Evolutionary conservation across 352 stramenopile species (phyloP).

Genomic region (Phytopythium mirpurense): DNA sequence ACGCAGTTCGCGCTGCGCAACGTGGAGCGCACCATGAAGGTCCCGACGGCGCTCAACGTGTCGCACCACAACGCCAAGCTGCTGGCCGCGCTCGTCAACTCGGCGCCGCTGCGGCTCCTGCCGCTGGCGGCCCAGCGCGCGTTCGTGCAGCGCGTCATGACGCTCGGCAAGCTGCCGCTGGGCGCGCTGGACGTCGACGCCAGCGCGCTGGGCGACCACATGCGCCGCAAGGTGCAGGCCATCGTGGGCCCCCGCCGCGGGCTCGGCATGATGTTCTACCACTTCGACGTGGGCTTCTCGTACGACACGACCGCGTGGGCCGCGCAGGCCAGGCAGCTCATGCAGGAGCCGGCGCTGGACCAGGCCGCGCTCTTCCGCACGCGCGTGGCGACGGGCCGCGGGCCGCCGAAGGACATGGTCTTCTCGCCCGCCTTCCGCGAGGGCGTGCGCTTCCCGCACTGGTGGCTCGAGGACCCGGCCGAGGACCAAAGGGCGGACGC

Average conservation of each 20-base stretch:
- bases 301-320: conserved; percentile 52
- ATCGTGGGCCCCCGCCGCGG: conserved; percentile 49
- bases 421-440: conserved; percentile 43
- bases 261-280: conserved; percentile 85
- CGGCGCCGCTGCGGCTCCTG: conserved; percentile 50
- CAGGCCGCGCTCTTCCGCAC: conserved; percentile 39
- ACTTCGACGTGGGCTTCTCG: conserved; percentile 83
- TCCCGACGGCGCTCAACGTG: conserved; percentile 74
- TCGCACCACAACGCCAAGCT: conserved; percentile 73
- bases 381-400: conserved; percentile 3
- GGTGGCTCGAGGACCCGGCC: conserved; percentile 31
- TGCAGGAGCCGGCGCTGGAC: conserved; percentile 54
- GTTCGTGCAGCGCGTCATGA: conserved; percentile 65
- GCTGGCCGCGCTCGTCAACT: conserved; percentile 54
- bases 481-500: background rate
- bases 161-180: conserved; percentile 60
- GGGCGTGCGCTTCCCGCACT: conserved; percentile 63
- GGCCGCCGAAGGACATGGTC: conserved; percentile 16
- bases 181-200: conserved; percentile 36
- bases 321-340: conserved; percentile 39
- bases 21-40: conserved; percentile 82
- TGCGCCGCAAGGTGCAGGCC: conserved; percentile 49
- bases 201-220: conserved; percentile 47
- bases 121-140: conserved; percentile 46
- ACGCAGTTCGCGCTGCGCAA: conserved; percentile 83